Conservation (phyloP, 768 basidiomycete species). For the Suillus plorans region DNA sequence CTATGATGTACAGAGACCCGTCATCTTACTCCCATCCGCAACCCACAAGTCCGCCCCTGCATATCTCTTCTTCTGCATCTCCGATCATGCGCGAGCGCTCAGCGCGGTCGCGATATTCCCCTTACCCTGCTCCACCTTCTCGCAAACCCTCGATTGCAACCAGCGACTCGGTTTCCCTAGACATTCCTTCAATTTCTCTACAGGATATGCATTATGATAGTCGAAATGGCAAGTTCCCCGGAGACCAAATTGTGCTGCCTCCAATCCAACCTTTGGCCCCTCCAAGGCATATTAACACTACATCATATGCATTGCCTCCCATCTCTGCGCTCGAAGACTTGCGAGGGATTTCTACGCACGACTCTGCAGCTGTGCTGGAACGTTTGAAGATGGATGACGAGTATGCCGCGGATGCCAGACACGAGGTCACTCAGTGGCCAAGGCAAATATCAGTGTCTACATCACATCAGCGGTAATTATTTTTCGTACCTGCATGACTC, state of each 20-base stretch:
- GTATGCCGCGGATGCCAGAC: constrained; percentile 17
- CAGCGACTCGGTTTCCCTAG: constrained; percentile 31
- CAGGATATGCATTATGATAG: constrained; percentile 30
- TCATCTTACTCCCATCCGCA: constrained; percentile 28
- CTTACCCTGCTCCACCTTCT: constrained; percentile 39
- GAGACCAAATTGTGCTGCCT: constrained; percentile 40
- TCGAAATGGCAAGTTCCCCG: constrained; percentile 24
- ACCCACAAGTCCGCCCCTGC: constrained; percentile 30
- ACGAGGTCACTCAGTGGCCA: constrained; percentile 31
- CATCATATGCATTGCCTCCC: constrained; percentile 60
- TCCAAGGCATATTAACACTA: constrained; percentile 27
- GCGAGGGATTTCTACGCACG: constrained; percentile 47
- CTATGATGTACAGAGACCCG: constrained; percentile 23
- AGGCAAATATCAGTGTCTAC: constrained; percentile 46
- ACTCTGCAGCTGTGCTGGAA: constrained; percentile 66
- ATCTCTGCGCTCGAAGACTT: constrained; percentile 69
- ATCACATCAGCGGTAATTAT: constrained; percentile 32
- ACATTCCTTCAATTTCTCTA: constrained; percentile 35
- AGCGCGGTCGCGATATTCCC: constrained; percentile 39
- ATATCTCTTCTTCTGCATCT: constrained; percentile 29
- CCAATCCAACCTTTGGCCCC: constrained; percentile 40
- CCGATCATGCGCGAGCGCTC: constrained; percentile 25
- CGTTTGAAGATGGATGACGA: constrained; percentile 61
- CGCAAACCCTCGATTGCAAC: constrained; percentile 25
- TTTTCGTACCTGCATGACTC: constrained; percentile 1